These are phyloP conservation scores for Leishmania turanica DNA, from an alignment of 208 protist genomes.

Conservation along the genomic window DNA sequence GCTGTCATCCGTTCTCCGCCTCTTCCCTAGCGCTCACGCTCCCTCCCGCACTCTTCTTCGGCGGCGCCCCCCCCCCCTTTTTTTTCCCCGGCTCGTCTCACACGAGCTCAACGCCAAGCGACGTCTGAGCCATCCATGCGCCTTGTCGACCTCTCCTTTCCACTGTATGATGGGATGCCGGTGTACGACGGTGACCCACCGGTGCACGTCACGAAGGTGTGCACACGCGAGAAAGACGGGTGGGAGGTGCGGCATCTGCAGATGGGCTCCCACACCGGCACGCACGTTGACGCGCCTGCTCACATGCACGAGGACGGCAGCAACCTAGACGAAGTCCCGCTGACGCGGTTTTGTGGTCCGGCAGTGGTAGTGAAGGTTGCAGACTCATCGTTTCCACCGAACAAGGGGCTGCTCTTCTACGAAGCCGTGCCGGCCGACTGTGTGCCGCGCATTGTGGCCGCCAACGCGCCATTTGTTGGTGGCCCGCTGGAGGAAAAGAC, in stretches of 20 bases:
- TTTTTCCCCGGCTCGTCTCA: not conserved
- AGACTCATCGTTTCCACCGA: constrained; percentile 11
- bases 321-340: constrained; percentile 42
- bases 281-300: constrained; percentile 48
- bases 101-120: no score
- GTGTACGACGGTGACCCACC: constrained; percentile 53
- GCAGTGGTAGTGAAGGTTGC: constrained; percentile 22
- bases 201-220: constrained; percentile 38
- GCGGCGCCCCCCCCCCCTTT: no score
- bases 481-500: constrained; percentile 35
- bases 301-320: constrained; percentile 47
- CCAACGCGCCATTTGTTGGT: constrained; percentile 37
- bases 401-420: constrained; percentile 37
- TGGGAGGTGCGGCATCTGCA: constrained; percentile 47
- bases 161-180: constrained; percentile 42
- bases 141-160: constrained; percentile 41
- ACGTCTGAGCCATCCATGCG: constrained; percentile 6
- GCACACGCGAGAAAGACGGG: constrained; percentile 39
- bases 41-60: not conserved
- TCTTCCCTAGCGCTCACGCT: not conserved
- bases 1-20: not conserved
- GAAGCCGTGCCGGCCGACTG: constrained; percentile 20
- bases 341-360: constrained; percentile 39
- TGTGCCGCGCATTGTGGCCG: constrained; percentile 24
- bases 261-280: constrained; percentile 54